Percentiles rank a stretch among this genome's conserved stretches.
Conservation (phyloP, 176 grass and related monocot species). For the Otatea glauca region DNA sequence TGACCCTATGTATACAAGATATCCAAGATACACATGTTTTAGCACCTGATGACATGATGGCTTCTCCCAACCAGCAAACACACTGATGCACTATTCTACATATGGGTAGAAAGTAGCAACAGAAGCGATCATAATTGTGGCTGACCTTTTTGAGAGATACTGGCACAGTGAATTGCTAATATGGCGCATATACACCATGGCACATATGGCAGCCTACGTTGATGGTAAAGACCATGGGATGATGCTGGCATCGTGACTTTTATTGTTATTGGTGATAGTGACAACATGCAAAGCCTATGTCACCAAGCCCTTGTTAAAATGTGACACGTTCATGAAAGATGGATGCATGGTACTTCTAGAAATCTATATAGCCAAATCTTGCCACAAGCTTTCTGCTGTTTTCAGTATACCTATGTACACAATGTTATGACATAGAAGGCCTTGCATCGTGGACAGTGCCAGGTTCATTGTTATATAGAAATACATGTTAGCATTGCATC, state of each 20-base stretch:
- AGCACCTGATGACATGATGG: not conserved
- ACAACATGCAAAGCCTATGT: not conserved
- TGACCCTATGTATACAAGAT: not conserved
- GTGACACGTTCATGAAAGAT: not conserved
- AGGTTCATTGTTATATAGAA: not conserved
- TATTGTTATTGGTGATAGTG: not conserved
- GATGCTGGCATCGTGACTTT: not conserved
- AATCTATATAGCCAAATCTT: conserved; percentile 11
- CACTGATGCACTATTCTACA: not conserved
- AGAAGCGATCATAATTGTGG: conserved; percentile 10
- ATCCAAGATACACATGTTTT: not conserved
- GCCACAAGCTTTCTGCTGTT: not conserved
- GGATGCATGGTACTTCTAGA: not conserved
- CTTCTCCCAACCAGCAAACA: conserved; percentile 1
- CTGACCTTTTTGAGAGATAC: not conserved
- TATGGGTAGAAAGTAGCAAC: not conserved
- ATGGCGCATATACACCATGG: not conserved
- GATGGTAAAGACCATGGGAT: not conserved
- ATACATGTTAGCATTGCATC: not conserved
- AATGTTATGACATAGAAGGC: not conserved
- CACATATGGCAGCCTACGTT: not conserved
- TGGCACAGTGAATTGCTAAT: conserved; percentile 3
- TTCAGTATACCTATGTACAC: not conserved
- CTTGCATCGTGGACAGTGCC: not conserved
- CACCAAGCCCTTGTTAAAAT: not conserved